Evolutionary conservation across 768 basidiomycete genomes (phyloP), one percentile per base, ranked within the genome.

Genomic region (Steccherinum ochraceum): DNA sequence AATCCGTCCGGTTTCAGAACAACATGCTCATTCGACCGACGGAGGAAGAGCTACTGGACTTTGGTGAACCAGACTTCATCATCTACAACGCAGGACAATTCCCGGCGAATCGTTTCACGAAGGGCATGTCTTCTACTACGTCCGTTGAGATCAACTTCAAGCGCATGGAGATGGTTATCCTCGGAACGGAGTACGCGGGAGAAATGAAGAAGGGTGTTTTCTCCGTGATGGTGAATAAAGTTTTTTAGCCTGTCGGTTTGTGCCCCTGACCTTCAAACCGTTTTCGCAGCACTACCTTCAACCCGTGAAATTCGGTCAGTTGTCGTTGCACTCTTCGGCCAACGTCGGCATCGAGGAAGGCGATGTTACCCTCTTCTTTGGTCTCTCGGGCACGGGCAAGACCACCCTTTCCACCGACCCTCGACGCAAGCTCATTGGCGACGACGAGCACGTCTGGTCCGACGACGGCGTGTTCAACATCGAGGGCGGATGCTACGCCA

Each of bases 161-260:
- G 78, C 90, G 96, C 39, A 96, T 93, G 93, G 96, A 99, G 71
- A 99, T 99, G 96, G 95, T 99, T 63, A 98, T 99, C 64, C 90
- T 99, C 60, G 95, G 90, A 50, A 95, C 93, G 23, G 93, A 97
- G 67, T 97, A 97, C 64, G 93, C 93, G 24, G 93, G 93, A 46
- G 93, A 99, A 76, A 99, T 99, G 96, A 99, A 99, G 77, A 99
- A 99, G 83, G 96, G 96, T 64, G 91, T 99, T 67, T 99, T 99
- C 77, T 92, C 89, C 41, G 93, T 99, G 60, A 99, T 99, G 95
- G 84, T 84, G 56, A 19, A 73, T 55, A 43, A 35, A 27, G 40
- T 50, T 40, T 18, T 12, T 40, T 40, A 30, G 1, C 40, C 26
- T 23, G 18, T 20, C 45, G 24, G 19, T 46, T 45, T 40, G 45